These are phyloP conservation scores for Naganishia vaughanmartiniae DNA, from an alignment of 768 basidiomycete genomes.

Conservation along the genomic window DNA sequence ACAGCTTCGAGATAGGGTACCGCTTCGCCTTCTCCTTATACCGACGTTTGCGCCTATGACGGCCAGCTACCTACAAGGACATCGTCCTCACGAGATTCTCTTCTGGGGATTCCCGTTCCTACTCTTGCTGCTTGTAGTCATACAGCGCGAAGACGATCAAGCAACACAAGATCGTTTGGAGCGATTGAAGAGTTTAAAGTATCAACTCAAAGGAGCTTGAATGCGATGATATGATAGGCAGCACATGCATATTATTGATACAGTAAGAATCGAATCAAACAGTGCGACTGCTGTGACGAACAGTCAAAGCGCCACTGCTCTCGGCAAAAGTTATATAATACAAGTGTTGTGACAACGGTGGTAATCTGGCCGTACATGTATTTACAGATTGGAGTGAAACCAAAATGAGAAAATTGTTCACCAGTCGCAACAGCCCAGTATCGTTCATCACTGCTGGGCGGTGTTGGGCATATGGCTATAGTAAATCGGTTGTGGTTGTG, in stretches of 20 bases:
- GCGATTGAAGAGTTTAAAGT: slow-evolving; percentile 3
- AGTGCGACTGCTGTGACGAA: neutral
- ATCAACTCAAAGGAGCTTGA: slow-evolving; percentile 24
- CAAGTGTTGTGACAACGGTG: no score
- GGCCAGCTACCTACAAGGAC: slow-evolving; percentile 15
- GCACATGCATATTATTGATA: slow-evolving; percentile 12
- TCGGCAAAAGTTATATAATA: slow-evolving; percentile 1
- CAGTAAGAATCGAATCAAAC: neutral
- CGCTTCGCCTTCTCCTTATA: slow-evolving; percentile 1
- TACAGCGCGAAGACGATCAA: slow-evolving; percentile 5
- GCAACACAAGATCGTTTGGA: neutral
- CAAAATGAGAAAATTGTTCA: neutral
- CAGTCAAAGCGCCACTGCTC: neutral
- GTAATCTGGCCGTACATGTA: neutral
- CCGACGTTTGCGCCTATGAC: slow-evolving; percentile 19
- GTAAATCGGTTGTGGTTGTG: neutral
- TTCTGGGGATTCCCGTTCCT: slow-evolving; percentile 19
- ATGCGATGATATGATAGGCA: neutral
- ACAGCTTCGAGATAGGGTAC: neutral
- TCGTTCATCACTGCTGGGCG: neutral
- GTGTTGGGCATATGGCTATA: slow-evolving; percentile 9
- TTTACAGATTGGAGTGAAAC: neutral
- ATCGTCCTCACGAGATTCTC: slow-evolving; percentile 9
- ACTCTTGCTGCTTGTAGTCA: neutral
- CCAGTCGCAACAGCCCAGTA: neutral